phyloP scores from a whole-genome alignment of 2,329 filamentous ascomycete genomes.

The Neonectria coccinea region DNA sequence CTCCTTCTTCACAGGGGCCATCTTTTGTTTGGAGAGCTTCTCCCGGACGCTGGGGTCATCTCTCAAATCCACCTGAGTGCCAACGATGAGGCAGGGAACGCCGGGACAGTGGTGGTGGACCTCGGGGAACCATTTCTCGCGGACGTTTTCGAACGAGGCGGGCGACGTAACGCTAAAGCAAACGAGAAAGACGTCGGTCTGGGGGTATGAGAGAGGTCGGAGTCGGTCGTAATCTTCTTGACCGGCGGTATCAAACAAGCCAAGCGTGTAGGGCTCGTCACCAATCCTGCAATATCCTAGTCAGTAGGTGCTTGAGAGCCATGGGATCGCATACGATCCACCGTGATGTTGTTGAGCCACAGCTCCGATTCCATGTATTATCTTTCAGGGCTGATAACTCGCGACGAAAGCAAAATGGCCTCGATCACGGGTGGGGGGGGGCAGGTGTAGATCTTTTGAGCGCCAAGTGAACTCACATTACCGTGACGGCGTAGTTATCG shows the following conservation, averaged over 20 bases:
- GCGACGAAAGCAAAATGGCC: slow-evolving; percentile 19
- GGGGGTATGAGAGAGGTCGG: slow-evolving; percentile 94
- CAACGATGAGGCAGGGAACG: slow-evolving; percentile 96
- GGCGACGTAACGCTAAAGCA: slow-evolving; percentile 99
- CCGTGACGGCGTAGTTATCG: slow-evolving; percentile 99
- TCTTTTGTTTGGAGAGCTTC: slow-evolving; percentile 95
- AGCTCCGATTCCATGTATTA: slow-evolving; percentile 4
- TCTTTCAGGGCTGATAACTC: slow-evolving; percentile 15
- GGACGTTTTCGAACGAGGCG: slow-evolving; percentile 98
- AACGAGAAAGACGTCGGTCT: slow-evolving; percentile 98
- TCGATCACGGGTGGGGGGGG: slow-evolving; percentile 31
- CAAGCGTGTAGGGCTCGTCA: slow-evolving; percentile 97
- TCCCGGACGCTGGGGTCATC: slow-evolving; percentile 89
- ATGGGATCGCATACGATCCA: slow-evolving; percentile 13
- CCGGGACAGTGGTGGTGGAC: slow-evolving; percentile 99
- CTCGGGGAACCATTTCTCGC: slow-evolving; percentile 99
- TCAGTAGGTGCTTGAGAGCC: slow-evolving; percentile 32
- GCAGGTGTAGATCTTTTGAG: slow-evolving; percentile 32
- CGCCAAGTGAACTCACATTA: slow-evolving; percentile 80
- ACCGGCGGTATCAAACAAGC: slow-evolving; percentile 97
- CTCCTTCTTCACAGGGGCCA: slow-evolving; percentile 90
- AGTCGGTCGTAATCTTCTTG: slow-evolving; percentile 99
- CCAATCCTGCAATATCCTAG: slow-evolving; percentile 78
- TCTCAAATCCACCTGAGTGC: slow-evolving; percentile 95
- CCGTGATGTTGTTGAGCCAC: slow-evolving; percentile 9